Evolutionary conservation across 2,329 filamentous ascomycete species (phyloP).

Genomic region (Sphaerulina musiva): DNA sequence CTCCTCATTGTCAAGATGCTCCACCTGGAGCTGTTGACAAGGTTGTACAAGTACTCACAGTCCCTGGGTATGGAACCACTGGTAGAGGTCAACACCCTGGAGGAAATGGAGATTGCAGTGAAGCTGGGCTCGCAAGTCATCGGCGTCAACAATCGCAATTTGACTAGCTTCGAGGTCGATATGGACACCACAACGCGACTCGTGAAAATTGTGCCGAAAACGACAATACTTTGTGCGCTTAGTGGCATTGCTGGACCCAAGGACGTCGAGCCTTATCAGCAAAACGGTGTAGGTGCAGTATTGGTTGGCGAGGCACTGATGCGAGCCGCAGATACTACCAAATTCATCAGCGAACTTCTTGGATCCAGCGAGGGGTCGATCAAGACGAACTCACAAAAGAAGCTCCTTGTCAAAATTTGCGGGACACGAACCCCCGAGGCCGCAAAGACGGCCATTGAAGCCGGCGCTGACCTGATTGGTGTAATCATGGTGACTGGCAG

Average conservation of each 20-base stretch:
- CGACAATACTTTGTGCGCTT: slow-evolving; percentile 83
- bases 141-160: slow-evolving; percentile 94
- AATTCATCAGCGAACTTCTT: slow-evolving; percentile 79
- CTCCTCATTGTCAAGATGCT: slow-evolving; percentile 98
- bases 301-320: slow-evolving; percentile 94
- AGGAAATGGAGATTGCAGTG: slow-evolving; percentile 86
- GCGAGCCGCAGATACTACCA: slow-evolving; percentile 73
- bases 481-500: slow-evolving; percentile 82
- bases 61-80: slow-evolving; percentile 94
- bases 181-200: slow-evolving; percentile 60
- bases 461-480: slow-evolving; percentile 85
- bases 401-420: slow-evolving; percentile 84
- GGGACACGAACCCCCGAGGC: slow-evolving; percentile 79
- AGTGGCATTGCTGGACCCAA: slow-evolving; percentile 87
- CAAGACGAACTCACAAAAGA: slow-evolving; percentile 25
- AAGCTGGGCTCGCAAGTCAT: slow-evolving; percentile 83
- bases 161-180: slow-evolving; percentile 95
- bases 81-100: slow-evolving; percentile 89
- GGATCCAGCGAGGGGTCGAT: slow-evolving; percentile 44
- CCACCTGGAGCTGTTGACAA: slow-evolving; percentile 62
- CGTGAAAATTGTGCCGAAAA: slow-evolving; percentile 76
- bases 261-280: slow-evolving; percentile 81
- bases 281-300: slow-evolving; percentile 84
- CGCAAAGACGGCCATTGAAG: slow-evolving; percentile 71
- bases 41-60: slow-evolving; percentile 80